A percentile compares a stretch with the other conserved stretches of the same genome.
Conservation (phyloP, 2,329 filamentous ascomycete genomes). For the Trichoderma asperellum region DNA sequence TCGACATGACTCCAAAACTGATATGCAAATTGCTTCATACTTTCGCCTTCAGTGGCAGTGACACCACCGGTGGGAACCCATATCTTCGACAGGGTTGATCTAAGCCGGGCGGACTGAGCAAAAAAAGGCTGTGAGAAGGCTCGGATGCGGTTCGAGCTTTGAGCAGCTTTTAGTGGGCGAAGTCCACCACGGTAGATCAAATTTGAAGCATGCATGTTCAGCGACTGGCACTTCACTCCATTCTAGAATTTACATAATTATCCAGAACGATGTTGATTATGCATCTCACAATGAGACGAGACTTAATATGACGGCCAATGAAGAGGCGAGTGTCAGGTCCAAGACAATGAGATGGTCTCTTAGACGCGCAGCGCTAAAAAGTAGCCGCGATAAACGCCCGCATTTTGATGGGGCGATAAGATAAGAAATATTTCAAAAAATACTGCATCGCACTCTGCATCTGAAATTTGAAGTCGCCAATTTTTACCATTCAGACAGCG, state of each 20-base stretch:
- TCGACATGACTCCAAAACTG: background rate
- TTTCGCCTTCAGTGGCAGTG: slow-evolving; percentile 58
- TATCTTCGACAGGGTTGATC: slow-evolving; percentile 64
- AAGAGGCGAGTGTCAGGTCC: background rate
- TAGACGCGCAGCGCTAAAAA: slow-evolving; percentile 1
- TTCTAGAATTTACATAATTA: slow-evolving; percentile 4
- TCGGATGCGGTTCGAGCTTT: slow-evolving; percentile 29
- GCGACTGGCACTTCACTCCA: background rate
- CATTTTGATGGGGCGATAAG: slow-evolving; percentile 25
- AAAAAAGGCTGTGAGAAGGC: slow-evolving; percentile 33
- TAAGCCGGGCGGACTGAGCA: slow-evolving; percentile 42
- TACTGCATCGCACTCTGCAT: slow-evolving; percentile 18
- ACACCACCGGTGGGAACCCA: slow-evolving; percentile 80
- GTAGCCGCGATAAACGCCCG: slow-evolving; percentile 19
- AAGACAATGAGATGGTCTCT: background rate
- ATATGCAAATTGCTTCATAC: slow-evolving; percentile 40
- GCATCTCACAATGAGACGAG: background rate
- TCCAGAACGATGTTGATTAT: background rate
- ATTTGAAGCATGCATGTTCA: slow-evolving; percentile 32
- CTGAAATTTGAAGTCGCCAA: slow-evolving; percentile 11
- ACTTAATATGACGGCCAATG: background rate
- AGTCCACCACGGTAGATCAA: slow-evolving; percentile 29
- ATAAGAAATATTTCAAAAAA: slow-evolving; percentile 29
- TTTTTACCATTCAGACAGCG: slow-evolving; percentile 1
- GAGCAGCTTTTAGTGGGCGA: slow-evolving; percentile 23